phyloP scores from a whole-genome alignment of 73 alveolate species.

The Paramecium tetraurelia region DNA sequence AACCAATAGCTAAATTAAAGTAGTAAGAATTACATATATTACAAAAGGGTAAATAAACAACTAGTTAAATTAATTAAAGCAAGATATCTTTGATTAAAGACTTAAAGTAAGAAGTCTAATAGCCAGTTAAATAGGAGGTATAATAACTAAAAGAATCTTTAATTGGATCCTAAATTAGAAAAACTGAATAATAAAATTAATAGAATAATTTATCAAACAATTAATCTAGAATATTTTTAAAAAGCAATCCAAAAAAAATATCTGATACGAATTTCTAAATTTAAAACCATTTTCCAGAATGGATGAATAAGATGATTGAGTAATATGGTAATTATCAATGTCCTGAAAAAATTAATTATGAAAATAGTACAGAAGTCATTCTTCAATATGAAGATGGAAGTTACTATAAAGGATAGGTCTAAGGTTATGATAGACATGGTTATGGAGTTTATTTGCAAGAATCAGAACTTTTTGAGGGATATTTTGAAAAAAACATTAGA shows the following conservation, averaged over 20 bases:
- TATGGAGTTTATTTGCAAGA: neutral
- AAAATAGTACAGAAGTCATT: neutral
- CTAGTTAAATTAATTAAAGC: neutral
- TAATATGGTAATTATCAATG: neutral
- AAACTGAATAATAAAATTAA: neutral
- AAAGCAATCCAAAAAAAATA: neutral
- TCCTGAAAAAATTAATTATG: neutral
- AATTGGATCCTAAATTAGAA: neutral
- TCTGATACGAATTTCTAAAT: neutral
- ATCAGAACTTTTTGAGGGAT: neutral
- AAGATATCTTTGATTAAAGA: neutral
- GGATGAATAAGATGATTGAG: neutral
- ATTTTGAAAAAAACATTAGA: neutral
- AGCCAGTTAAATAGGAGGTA: neutral
- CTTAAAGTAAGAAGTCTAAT: neutral
- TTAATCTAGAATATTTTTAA: neutral
- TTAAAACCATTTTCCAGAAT: neutral
- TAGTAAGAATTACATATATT: neutral
- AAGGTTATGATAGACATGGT: neutral
- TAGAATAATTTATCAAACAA: neutral
- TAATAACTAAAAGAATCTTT: neutral
- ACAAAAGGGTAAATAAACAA: neutral
- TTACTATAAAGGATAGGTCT: neutral
- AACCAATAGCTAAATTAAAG: neutral
- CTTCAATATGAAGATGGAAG: neutral